Conservation (phyloP, 2,329 filamentous ascomycete genomes). For the Hymenoscyphus occultus region DNA sequence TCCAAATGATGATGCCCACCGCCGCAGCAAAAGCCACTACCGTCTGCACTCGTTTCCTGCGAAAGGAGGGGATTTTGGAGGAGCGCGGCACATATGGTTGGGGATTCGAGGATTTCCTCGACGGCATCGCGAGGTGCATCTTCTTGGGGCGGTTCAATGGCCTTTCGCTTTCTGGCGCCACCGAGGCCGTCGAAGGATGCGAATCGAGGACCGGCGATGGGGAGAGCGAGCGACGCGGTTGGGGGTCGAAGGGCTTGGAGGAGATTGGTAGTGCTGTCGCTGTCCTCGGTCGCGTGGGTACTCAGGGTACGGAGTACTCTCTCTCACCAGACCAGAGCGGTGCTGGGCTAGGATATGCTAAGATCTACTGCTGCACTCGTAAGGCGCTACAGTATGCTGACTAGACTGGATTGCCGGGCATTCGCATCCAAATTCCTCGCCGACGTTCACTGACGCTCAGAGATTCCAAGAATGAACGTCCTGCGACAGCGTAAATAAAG, state of each 20-base stretch:
- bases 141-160: conserved; percentile 29
- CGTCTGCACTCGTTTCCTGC: conserved; percentile 61
- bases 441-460: not conserved
- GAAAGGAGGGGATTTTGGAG: conserved; percentile 51
- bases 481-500: not conserved
- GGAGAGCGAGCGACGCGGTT: not conserved
- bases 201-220: not conserved
- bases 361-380: not conserved
- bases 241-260: not conserved
- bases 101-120: conserved; percentile 77
- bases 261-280: not conserved
- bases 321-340: not conserved
- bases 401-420: conserved; percentile 1
- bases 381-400: not conserved
- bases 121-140: conserved; percentile 90
- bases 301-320: too few species aligned
- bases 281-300: not conserved
- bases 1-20: conserved; percentile 50
- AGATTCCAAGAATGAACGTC: not conserved
- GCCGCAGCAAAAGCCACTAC: conserved; percentile 46
- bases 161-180: conserved; percentile 20
- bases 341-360: not conserved
- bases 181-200: not conserved
- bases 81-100: conserved; percentile 66
- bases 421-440: not conserved